phyloP scores from a whole-genome alignment of 768 basidiomycete species.

The Suillus luteus region DNA sequence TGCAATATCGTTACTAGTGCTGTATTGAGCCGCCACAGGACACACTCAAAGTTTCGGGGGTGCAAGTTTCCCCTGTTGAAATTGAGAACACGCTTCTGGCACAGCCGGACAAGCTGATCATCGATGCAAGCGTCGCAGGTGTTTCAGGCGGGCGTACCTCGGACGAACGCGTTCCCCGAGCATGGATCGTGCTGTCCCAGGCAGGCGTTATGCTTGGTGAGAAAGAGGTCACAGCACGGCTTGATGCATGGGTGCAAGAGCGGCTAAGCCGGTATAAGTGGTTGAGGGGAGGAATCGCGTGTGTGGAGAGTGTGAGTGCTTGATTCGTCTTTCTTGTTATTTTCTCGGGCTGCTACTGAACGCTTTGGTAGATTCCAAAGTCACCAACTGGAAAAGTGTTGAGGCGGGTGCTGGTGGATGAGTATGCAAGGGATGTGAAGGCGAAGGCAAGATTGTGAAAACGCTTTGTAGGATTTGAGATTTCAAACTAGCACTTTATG shows the following conservation, averaged over 20 bases:
- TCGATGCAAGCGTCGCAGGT: constrained; percentile 66
- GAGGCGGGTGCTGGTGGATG: constrained; percentile 56
- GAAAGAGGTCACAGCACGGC: constrained; percentile 38
- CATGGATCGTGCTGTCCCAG: constrained; percentile 67
- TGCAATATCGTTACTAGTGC: constrained; percentile 19
- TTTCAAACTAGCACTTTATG: background rate
- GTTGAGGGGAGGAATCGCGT: constrained; percentile 65
- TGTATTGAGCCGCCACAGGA: constrained; percentile 42
- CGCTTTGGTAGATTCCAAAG: constrained; percentile 56
- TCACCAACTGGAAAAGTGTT: constrained; percentile 66
- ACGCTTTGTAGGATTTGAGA: background rate
- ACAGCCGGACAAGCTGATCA: constrained; percentile 57
- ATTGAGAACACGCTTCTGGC: constrained; percentile 62
- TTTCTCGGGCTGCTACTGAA: background rate
- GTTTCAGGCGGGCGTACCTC: constrained; percentile 64
- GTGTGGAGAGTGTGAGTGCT: constrained; percentile 53
- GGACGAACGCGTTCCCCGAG: constrained; percentile 69
- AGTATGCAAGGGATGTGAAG: constrained; percentile 39
- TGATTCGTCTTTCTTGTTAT: constrained; percentile 1
- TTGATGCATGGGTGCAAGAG: constrained; percentile 58
- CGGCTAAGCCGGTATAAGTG: constrained; percentile 71
- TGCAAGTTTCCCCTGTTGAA: constrained; percentile 74
- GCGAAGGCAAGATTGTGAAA: constrained; percentile 21
- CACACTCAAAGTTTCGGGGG: constrained; percentile 70
- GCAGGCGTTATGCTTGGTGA: constrained; percentile 50